Percentiles rank a stretch among this genome's conserved stretches.
Conservation (phyloP, 78 protist genomes). For the Blattamonas nauphoetae region DNA sequence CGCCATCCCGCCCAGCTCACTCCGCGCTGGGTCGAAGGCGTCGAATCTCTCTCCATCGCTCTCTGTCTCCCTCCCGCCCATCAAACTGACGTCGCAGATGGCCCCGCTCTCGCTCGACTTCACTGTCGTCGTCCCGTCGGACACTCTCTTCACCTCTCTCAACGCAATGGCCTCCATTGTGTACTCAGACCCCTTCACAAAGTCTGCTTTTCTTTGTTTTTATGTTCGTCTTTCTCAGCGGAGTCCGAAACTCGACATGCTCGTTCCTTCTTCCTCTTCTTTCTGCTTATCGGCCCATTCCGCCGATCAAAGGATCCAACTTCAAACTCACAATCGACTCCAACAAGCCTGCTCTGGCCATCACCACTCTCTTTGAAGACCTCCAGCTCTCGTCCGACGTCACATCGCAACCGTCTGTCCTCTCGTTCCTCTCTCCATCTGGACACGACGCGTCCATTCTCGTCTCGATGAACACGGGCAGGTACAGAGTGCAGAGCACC, state of each 20-base stretch:
- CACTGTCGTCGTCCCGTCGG: neutral
- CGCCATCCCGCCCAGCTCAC: no score
- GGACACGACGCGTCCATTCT: neutral
- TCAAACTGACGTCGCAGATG: neutral
- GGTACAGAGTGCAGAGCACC: neutral
- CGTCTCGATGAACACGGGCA: neutral
- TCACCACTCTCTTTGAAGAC: no score
- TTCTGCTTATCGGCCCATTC: neutral
- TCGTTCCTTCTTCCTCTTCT: neutral
- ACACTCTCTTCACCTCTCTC: neutral
- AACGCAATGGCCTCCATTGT: neutral
- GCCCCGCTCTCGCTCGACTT: neutral
- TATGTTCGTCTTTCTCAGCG: neutral
- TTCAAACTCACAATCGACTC: neutral
- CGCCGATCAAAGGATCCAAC: neutral
- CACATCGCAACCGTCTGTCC: neutral
- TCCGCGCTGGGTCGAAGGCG: no score
- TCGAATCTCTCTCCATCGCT: no score
- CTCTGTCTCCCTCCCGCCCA: neutral
- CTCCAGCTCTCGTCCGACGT: neutral
- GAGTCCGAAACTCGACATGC: neutral
- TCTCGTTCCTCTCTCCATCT: neutral
- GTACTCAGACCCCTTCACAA: neutral
- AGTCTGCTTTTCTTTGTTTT: neutral
- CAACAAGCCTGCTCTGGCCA: neutral